Conservation (phyloP, 768 basidiomycete species). For the Floccularia luteovirens region DNA sequence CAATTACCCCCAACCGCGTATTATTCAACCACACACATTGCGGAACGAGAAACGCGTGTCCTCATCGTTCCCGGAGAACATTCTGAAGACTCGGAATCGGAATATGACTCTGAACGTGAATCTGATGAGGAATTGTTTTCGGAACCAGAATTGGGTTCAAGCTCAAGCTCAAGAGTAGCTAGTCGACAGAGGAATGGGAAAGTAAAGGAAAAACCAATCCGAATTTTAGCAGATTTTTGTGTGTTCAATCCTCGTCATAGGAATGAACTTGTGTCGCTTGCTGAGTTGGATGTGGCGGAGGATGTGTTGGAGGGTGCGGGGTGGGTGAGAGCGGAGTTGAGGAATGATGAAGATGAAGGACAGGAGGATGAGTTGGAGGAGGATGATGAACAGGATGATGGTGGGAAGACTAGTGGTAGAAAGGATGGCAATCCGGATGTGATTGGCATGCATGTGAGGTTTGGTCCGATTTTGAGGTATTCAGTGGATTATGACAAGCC, state of each 20-base stretch:
- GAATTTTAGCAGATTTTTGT: slow-evolving; percentile 47
- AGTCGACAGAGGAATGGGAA: neutral
- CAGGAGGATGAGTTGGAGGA: slow-evolving; percentile 41
- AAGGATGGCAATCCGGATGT: no score
- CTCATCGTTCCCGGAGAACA: no score
- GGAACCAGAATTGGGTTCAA: no score
- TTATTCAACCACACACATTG: no score
- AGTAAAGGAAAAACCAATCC: slow-evolving; percentile 41
- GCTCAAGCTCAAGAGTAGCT: no score
- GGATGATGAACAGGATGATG: no score
- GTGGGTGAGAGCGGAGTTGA: slow-evolving; percentile 33
- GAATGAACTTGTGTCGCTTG: slow-evolving; percentile 40
- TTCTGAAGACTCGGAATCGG: no score
- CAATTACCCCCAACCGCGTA: no score
- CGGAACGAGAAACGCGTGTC: no score
- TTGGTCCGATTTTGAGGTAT: slow-evolving; percentile 39
- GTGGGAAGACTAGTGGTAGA: no score
- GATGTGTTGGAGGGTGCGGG: slow-evolving; percentile 50
- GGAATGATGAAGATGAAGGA: slow-evolving; percentile 54
- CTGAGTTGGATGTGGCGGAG: slow-evolving; percentile 27
- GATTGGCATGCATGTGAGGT: slow-evolving; percentile 38
- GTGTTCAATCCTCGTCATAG: slow-evolving; percentile 49
- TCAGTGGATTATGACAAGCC: slow-evolving; percentile 41
- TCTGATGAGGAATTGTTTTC: no score
- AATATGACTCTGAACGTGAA: no score